These are phyloP conservation scores for Heteromeles arbutifolia DNA, from an alignment of 306 rosid genomes.

Conservation along the genomic window DNA sequence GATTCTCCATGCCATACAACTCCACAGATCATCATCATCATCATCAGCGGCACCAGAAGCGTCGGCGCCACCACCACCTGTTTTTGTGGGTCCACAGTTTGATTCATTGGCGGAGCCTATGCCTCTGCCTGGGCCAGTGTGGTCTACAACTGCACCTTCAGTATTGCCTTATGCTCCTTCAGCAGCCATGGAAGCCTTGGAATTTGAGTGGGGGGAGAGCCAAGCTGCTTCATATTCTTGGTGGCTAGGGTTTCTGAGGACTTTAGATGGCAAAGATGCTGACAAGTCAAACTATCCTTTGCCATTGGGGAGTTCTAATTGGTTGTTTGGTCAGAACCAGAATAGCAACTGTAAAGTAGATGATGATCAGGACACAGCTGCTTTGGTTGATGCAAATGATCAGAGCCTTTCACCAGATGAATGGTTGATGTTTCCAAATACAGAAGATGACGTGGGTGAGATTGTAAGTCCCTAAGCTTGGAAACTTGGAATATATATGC, in stretches of 20 bases:
- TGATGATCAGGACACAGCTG: background rate
- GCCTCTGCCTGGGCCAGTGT: constrained; percentile 51
- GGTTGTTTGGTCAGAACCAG: constrained; percentile 8
- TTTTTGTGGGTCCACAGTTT: constrained; percentile 22
- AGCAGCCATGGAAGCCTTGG: constrained; percentile 15
- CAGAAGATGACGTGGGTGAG: constrained; percentile 18
- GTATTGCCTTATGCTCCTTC: constrained; percentile 20
- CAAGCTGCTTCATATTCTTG: constrained; percentile 35
- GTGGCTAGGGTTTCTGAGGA: constrained; percentile 48
- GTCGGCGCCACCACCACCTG: background rate
- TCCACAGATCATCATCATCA: constrained; percentile 18
- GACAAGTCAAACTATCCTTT: constrained; percentile 16
- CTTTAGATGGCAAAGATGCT: constrained; percentile 21
- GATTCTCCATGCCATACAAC: constrained; percentile 25
- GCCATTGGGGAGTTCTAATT: constrained; percentile 12
- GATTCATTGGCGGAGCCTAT: constrained; percentile 50
- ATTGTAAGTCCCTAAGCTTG: background rate
- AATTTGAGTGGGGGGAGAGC: constrained; percentile 35
- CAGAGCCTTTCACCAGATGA: constrained; percentile 34
- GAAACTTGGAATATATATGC: background rate
- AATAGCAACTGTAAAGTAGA: background rate
- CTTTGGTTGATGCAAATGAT: constrained; percentile 21
- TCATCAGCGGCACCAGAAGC: background rate
- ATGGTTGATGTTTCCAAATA: constrained; percentile 38
- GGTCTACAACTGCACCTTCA: constrained; percentile 57